Base-by-base conservation (phyloP, 257 asterid species). In the Solanum peruvianum region DNA sequence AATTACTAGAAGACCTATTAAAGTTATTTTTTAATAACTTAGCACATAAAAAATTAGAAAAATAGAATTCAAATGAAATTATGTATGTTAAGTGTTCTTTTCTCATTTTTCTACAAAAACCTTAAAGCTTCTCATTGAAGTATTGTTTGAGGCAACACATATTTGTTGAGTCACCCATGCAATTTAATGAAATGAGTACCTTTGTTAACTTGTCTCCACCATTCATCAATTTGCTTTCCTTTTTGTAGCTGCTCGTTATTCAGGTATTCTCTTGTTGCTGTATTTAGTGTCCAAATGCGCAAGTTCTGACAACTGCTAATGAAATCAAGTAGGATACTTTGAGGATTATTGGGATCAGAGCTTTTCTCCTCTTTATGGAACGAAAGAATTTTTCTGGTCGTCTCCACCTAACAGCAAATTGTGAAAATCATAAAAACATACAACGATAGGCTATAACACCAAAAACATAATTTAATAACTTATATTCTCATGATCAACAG, bases 151-250 rank as follows among this genome's bases (percentile, higher is more conserved):
- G 25, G 25, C 64, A 20, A 56, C 64, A 20, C 25, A 4, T 56
- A 56, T 20, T 56, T 56, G 64, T 56, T 56, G 64, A 56, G 64
- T 11, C 25, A 66, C 21, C 77, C n/a, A 7, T 70, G 77, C 77
- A 42, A 64, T 42, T 60, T 42, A 81, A 47, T 25, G 64, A 35
- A 80, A 45, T 67, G 84, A 86, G 86, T 94, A 97, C 99, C 99
- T 96, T 94, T 97, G 91, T 92, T 92, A 71, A 91, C 95, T 93
- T 95, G 99, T 92, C 93, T 96, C 99, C 99, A 94, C 99, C 99
- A 97, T 92, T 97, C 99, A 91, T 97, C 99, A 84, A 97, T 97
- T 90, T 97, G 99, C 88, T 97, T 97, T 92, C 99, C 99, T 90
- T 97, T 97, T 88, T 97, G 98, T 89, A 97, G 98, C 90, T 94